Evolutionary conservation across 192 early-diverging fungal genomes (phyloP), one percentile per base, ranked within the genome.

Genomic region (Entomortierella lignicola): DNA sequence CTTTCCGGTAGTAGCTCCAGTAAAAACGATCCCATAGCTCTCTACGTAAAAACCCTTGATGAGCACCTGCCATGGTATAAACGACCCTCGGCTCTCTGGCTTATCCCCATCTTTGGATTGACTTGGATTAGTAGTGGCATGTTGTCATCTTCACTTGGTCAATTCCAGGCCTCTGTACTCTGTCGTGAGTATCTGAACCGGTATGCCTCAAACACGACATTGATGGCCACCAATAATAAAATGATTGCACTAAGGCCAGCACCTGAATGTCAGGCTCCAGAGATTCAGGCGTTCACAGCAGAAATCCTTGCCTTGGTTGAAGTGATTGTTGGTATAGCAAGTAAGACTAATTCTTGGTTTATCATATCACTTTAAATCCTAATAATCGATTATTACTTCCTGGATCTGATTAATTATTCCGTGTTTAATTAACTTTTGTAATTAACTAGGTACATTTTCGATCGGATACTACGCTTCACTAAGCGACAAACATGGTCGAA

Each of bases 31-130:
- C 41, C 61, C 4, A 70, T 66, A 0, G 44, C 63, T 15, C 39
- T 61, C 21, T 79, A 65, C 18, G 75, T 70, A 48, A 60, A 70
- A 21, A 57, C 58, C 29, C 52, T 79, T 23, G 31, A 60, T 7
- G 67, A 70, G 2, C 62, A 70, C n/a, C 23, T 79, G 27, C 66
- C 75, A 17, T 79, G 75, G 75, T 58, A 70, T 63, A 79, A 79
- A 30, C 60, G 75, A 20, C 75, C 75, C 0, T 60, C 60, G 4
- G 75, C 47, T 0, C 42, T 79, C 0, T 79, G 75, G 75, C 50
- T 79, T 18, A 48, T 70, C 11, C 75, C 75, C 13, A 66, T 79
- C 21, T 79, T 69, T 60, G 75, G 66, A 20, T 29, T 79, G 8
- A n/a, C 63, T 0, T 64, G 67, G 56, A 12, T 79, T 25, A 70